Base-by-base conservation (phyloP, 805 yeast genomes). In the Kodamaea kakaduensis region DNA sequence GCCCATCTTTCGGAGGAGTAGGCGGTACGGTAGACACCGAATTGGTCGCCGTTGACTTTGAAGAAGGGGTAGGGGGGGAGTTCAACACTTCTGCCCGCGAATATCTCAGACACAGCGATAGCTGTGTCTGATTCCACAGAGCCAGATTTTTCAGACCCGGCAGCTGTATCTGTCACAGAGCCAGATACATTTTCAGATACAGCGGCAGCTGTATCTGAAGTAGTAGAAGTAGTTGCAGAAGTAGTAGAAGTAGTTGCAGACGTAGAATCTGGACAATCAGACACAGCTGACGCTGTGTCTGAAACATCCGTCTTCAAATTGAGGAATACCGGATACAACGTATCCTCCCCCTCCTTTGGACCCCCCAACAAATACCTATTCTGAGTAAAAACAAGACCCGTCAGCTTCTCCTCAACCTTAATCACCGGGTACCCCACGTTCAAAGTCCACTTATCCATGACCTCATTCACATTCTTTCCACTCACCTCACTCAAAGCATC, bases 361-460 rank as follows among this genome's bases (percentile, higher is more conserved):
- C 84, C 88, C 26, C 90, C 78, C 25, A 81, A 71, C 44, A 84
- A 71, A 64, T 75, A 84, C 52, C 95, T 75, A 59, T 80, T 71
- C 61, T 84, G 95, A 34, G 77, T 73, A 31, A 84, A 67, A 15
- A 67, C 69, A 37, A 83, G 59, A 33, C 68, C 64, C 31, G 69
- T 62, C 15, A 67, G 67, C 10, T 47, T 48, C 34, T 67, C 66
- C 59, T 81, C 89, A 33, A 84, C 89, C 23, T 74, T 62, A 34
- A 85, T 63, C 10, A 84, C 77, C 16, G 94, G 94, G 66, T 69
- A 84, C 6, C 94, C 94, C 40, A 82, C 75, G 50, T 81, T 75
- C 50, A 77, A 77, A 39, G 88, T 84, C 94, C 95, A 84, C 41
- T 76, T 73, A 49, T 78, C 77, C 93, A 84, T 84, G 26, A 81